Base-by-base conservation (phyloP, 2,329 filamentous ascomycete species). In the Aspergillus calidoustus region DNA sequence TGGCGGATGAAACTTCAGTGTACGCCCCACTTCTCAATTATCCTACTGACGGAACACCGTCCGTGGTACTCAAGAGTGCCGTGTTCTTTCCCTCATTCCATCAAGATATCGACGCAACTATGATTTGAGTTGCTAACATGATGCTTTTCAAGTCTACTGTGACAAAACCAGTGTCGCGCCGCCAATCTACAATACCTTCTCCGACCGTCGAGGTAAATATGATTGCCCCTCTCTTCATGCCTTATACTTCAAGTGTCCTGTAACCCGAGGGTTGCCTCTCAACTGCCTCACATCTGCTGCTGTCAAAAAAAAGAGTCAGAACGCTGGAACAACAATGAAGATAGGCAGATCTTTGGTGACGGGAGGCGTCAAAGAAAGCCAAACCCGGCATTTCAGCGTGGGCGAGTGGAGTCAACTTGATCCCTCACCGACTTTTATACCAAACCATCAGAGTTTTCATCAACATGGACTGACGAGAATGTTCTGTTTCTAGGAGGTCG, bases 181-280 rank as follows among this genome's bases (percentile, higher is more conserved):
- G 53, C 89, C 89, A 7, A 78, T 85, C 57, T 93, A 89, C 74
- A 87, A 89, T 72, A 87, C 91, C 68, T 85, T 91, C 55, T 92
- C 90, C 69, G 90, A 92, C 76, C 86, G 89, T 74, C 84, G 90
- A 84, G 89, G 89, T 91, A 83, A 67, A 49, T 61, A 59, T 54
- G 43, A 52, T 49, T 41, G 41, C 62, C 69, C 62, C 55, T 55
- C 54, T 53, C 54, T 28, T 28, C 54, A 41, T 57, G 43, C 41
- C 28, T 57, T 22, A 62, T 68, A n/a, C 76, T 60, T 68, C 25
- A 17, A 9, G 31, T 30, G 28, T 43, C n/a, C 44, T 41, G 23
- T 4, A 34, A 31, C 7, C 11, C 34, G 31, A 50, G 46, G 9
- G 49, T 50, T 51, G 31, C 23, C 41, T 76, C 43, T 56, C 61